Conservation (phyloP, 2,329 filamentous ascomycete genomes). For the Penicillium sp. region DNA sequence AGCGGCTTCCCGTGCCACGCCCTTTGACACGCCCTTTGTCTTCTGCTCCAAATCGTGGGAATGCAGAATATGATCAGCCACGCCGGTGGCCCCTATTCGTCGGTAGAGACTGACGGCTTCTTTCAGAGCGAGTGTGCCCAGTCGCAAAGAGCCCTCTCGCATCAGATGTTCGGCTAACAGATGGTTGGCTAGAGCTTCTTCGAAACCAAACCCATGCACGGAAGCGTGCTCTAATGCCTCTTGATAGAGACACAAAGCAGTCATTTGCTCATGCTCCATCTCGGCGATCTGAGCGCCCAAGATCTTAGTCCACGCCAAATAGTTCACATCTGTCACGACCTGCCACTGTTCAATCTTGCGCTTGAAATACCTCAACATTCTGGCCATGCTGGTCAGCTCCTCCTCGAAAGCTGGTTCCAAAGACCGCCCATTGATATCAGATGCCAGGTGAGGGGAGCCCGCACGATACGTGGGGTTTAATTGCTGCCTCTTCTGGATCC, state of each 20-base stretch:
- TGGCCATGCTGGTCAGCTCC: background rate
- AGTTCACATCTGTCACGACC: background rate
- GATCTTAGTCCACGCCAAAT: constrained; percentile 4
- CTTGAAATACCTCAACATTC: background rate
- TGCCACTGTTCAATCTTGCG: background rate
- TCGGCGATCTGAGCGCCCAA: constrained; percentile 2
- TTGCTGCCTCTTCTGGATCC: background rate
- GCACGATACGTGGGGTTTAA: background rate
- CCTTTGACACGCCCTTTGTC: background rate
- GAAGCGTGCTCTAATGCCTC: constrained; percentile 4
- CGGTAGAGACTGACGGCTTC: background rate
- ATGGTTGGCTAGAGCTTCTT: background rate
- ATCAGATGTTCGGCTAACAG: constrained; percentile 1
- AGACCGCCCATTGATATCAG: background rate
- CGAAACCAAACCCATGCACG: background rate
- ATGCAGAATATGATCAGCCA: background rate
- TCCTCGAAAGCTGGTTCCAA: background rate
- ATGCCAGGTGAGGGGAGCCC: background rate
- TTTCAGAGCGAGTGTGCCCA: background rate
- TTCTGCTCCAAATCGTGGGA: background rate
- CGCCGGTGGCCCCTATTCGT: background rate
- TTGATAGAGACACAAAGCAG: background rate
- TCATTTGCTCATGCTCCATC: constrained; percentile 1
- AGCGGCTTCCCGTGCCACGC: background rate
- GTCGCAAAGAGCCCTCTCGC: background rate